Conservation (phyloP, 2,329 filamentous ascomycete genomes). For the Aspergillus sp. region DNA sequence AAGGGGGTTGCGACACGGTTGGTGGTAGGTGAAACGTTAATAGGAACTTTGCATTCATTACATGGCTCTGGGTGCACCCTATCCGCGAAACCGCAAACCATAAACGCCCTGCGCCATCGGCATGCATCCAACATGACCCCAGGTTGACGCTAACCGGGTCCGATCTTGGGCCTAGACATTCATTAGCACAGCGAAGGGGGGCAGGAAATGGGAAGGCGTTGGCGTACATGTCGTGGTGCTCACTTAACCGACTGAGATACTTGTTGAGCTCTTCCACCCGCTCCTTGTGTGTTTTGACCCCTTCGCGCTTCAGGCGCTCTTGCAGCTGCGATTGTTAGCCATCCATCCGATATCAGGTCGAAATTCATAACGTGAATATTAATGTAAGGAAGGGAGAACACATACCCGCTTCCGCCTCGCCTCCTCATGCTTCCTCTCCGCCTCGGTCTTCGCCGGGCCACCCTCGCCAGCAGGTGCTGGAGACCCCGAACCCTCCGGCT, state of each 20-base stretch:
- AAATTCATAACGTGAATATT: no score
- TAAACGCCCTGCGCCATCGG: background rate
- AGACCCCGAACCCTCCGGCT: constrained; percentile 9
- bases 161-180: constrained; percentile 36
- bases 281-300: constrained; percentile 95
- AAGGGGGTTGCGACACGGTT: no score
- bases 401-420: constrained; percentile 73
- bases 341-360: no score
- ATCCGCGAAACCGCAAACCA: background rate
- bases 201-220: background rate
- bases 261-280: constrained; percentile 93
- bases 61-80: background rate
- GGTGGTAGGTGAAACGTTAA: no score
- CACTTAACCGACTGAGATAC: constrained; percentile 85
- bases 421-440: constrained; percentile 79
- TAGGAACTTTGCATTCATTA: background rate
- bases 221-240: constrained; percentile 90
- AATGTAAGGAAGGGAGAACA: constrained; percentile 19
- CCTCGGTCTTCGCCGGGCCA: constrained; percentile 69
- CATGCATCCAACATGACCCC: background rate
- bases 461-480: constrained; percentile 26
- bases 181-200: background rate
- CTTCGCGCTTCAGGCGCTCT: constrained; percentile 75
- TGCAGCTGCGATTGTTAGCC: constrained; percentile 61
- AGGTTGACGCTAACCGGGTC: constrained; percentile 32